Evolutionary conservation across 2,329 filamentous ascomycete species (phyloP).

Genomic region (Xylariaceae sp.): DNA sequence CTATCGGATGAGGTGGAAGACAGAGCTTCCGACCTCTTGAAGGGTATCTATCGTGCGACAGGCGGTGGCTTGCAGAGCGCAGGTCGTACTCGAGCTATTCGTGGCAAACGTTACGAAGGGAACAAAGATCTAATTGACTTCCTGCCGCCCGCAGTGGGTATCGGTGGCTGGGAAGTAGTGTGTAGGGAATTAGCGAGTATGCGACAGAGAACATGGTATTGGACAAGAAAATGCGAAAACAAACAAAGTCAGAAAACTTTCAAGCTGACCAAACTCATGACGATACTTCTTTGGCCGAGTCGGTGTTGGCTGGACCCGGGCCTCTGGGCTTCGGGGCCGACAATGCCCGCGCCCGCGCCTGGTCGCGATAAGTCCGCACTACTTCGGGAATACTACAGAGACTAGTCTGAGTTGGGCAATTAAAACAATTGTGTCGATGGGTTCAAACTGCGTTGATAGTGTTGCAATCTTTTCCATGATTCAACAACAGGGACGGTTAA

Average conservation of each 20-base stretch:
- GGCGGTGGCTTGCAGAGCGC: not conserved
- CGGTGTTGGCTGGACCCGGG: conserved; percentile 12
- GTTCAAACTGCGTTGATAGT: no score
- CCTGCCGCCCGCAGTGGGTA: not conserved
- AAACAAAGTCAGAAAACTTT: conserved; percentile 14
- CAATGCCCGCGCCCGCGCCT: conserved; percentile 18
- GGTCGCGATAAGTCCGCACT: conserved; percentile 28
- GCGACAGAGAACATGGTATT: not conserved
- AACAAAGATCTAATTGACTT: not conserved
- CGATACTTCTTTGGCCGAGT: no score
- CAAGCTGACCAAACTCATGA: conserved; percentile 9
- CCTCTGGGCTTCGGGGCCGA: conserved; percentile 22
- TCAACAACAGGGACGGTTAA: no score
- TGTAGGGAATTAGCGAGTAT: not conserved
- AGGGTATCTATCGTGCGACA: not conserved
- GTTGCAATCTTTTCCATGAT: no score
- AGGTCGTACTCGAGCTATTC: conserved; percentile 2
- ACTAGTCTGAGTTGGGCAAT: no score
- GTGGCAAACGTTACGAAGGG: not conserved
- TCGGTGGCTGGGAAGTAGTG: not conserved
- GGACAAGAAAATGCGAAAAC: not conserved
- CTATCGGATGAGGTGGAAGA: conserved; percentile 23
- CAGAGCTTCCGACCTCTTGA: conserved; percentile 24
- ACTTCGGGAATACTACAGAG: not conserved
- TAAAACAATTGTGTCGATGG: no score